Conservation (phyloP, 805 yeast genomes). For the Candida insectorum region DNA sequence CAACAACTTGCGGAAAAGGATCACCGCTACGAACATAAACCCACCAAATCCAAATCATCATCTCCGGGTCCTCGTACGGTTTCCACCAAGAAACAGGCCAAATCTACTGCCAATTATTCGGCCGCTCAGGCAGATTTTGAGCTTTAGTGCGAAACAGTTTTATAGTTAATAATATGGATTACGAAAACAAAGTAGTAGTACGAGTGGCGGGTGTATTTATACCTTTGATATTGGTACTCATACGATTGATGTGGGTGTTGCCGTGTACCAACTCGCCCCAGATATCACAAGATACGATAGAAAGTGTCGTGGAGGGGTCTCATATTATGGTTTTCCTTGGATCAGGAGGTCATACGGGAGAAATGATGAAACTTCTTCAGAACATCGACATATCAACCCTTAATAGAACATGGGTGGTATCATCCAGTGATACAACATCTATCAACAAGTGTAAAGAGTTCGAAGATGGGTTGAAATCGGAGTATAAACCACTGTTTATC, state of each 20-base stretch:
- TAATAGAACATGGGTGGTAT: slow-evolving; percentile 38
- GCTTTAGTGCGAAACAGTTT: slow-evolving; percentile 8
- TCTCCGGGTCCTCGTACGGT: background rate
- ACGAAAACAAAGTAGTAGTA: slow-evolving; percentile 16
- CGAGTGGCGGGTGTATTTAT: slow-evolving; percentile 6
- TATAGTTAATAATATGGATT: too few relatives aligned
- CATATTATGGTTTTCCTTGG: slow-evolving; percentile 69
- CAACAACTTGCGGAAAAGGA: slow-evolving; percentile 48
- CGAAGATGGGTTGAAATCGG: slow-evolving; percentile 22
- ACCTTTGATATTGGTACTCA: slow-evolving; percentile 19
- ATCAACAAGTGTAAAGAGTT: slow-evolving; percentile 34
- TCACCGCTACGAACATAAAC: slow-evolving; percentile 1
- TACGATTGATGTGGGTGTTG: slow-evolving; percentile 21
- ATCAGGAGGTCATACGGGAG: slow-evolving; percentile 97
- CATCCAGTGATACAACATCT: slow-evolving; percentile 54
- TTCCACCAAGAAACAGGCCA: background rate
- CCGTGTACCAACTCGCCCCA: slow-evolving; percentile 17
- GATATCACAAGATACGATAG: background rate
- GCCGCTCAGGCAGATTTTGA: slow-evolving; percentile 14
- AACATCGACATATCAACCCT: slow-evolving; percentile 29
- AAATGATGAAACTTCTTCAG: slow-evolving; percentile 71
- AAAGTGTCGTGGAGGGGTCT: slow-evolving; percentile 11
- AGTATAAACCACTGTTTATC: slow-evolving; percentile 18
- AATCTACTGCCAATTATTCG: slow-evolving; percentile 7
- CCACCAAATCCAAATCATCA: background rate